Evolutionary conservation across 371 early-diverging fungal species (phyloP), one percentile per base, ranked within the genome.

Genomic region (Furculomyces boomerangus): DNA sequence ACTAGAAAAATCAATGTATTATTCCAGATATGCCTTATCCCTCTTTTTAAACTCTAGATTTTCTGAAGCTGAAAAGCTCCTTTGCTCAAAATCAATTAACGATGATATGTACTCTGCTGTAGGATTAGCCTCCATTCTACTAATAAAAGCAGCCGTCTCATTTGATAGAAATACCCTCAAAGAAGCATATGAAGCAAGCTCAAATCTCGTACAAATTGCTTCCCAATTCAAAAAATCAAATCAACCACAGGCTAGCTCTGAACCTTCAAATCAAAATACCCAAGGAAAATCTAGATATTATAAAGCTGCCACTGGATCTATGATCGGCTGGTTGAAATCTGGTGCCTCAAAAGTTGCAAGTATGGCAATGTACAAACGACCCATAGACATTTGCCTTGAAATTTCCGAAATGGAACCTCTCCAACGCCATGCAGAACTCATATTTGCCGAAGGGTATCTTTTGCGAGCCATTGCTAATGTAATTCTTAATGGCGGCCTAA

Each of bases 381-480:
- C 48, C 39, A 45, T 47, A 35, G 59, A 56, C 39, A 59, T 55
- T 8, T 53, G 71, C 54, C 66, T 67, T 14, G 57, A 60, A n/a
- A 69, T 86, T 56, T 74, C 69, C 45, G 35, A 59, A 8, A 81
- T 84, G 83, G 75, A 74, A 0, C 53, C 64, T 3, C 50, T 75
- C 16, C 79, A 86, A 60, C 70, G 77, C 20, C 86, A 87, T 60
- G 84, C 85, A 18, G 82, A 87, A 68, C 64, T 87, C 37, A 78
- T 83, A 7, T 68, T 75, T 53, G 82, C 86, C 18, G 88, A 87
- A 54, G 75, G 77, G 7, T 71, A 74, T 60, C 59, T 88, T 37
- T 53, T 85, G 40, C 75, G 77, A 32, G 81, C 85, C 16, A 57
- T 84, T 27, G 63, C 86, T 28, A 74, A 75, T 56, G 71, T 85